Conservation (phyloP, 2,329 filamentous ascomycete genomes). For the Nectriaceae sp. region DNA sequence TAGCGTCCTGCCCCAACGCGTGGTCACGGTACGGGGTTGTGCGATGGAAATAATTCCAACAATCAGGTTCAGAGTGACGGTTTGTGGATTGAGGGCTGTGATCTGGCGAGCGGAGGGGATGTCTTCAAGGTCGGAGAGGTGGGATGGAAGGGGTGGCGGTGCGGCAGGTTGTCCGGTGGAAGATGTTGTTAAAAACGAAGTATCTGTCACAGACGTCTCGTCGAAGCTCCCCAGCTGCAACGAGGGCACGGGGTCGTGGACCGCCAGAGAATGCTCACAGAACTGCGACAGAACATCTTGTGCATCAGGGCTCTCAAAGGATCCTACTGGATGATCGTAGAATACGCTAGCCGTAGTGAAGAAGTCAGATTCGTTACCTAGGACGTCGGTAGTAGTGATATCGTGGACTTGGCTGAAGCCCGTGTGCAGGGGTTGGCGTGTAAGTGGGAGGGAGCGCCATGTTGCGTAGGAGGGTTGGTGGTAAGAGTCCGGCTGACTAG, state of each 20-base stretch:
- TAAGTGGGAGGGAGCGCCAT: slow-evolving; percentile 58
- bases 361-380: slow-evolving; percentile 43
- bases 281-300: slow-evolving; percentile 60
- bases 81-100: slow-evolving; percentile 71
- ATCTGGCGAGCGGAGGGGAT: slow-evolving; percentile 71
- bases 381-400: slow-evolving; percentile 31
- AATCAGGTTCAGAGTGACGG: slow-evolving; percentile 80
- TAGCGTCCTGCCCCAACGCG: slow-evolving; percentile 62
- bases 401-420: slow-evolving; percentile 55
- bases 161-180: slow-evolving; percentile 29
- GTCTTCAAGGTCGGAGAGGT: slow-evolving; percentile 60
- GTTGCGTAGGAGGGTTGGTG: slow-evolving; percentile 36
- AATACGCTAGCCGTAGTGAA: slow-evolving; percentile 49
- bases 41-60: slow-evolving; percentile 75
- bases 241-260: slow-evolving; percentile 66
- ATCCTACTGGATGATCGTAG: slow-evolving; percentile 22
- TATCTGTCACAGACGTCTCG: slow-evolving; percentile 24
- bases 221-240: slow-evolving; percentile 53
- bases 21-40: slow-evolving; percentile 66
- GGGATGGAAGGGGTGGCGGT: slow-evolving; percentile 30
- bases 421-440: slow-evolving; percentile 47
- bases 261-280: slow-evolving; percentile 74
- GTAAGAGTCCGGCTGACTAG: neutral
- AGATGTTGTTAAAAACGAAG: slow-evolving; percentile 42
- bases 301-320: slow-evolving; percentile 33